phyloP scores from a whole-genome alignment of 2,329 filamentous ascomycete species.

The Bimuria novae-zelandiae region DNA sequence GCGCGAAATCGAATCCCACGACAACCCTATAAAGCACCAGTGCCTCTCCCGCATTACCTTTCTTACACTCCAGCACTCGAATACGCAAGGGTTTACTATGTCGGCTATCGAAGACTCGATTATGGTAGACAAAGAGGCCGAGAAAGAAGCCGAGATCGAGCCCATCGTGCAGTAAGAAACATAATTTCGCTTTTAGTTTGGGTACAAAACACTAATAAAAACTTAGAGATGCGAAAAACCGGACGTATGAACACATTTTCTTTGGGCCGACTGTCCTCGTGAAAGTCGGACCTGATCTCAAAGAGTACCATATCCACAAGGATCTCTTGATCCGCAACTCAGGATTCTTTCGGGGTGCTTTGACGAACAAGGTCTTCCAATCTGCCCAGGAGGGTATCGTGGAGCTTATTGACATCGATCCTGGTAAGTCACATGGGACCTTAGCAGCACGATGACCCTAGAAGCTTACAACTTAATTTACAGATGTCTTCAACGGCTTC shows the following conservation, averaged over 20 bases:
- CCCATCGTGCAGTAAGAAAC: no score
- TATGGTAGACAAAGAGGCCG: no score
- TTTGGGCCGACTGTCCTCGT: not conserved
- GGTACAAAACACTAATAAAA: no score
- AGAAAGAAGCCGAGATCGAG: no score
- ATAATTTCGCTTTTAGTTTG: no score
- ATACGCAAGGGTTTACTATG: no score
- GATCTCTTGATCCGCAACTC: not conserved
- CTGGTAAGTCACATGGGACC: not conserved
- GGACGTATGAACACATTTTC: not conserved
- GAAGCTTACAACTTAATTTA: not conserved
- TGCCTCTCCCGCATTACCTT: no score
- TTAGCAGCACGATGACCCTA: not conserved
- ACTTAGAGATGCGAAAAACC: no score
- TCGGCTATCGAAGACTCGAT: no score
- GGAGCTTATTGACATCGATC: not conserved
- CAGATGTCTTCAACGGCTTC: not conserved
- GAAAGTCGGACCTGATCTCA: constrained; percentile 4
- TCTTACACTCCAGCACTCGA: no score
- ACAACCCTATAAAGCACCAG: no score
- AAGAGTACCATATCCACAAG: constrained; percentile 6
- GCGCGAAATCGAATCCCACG: no score
- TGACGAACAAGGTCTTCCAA: not conserved
- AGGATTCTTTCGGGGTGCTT: constrained; percentile 6
- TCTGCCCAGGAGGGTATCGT: constrained; percentile 1